Conservation (phyloP, 441 rosid genomes). For the Mallotus japonicus region DNA sequence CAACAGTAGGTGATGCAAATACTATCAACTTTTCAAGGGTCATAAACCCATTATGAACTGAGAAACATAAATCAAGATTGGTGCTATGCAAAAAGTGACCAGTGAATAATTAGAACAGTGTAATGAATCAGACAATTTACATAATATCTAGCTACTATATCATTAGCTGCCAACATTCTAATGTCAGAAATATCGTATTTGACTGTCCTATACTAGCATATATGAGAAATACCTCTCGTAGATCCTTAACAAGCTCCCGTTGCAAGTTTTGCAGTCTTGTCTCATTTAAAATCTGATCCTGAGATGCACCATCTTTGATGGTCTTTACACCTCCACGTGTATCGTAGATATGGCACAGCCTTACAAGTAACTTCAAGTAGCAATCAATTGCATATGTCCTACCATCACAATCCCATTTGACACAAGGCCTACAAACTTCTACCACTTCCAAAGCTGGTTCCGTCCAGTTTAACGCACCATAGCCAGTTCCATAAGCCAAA, state of each 20-base stretch:
- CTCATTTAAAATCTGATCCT: conserved; percentile 94
- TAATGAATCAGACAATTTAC: not conserved
- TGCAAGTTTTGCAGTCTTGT: conserved; percentile 95
- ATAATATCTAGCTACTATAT: conserved; percentile 7
- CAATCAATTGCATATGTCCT: conserved; percentile 97
- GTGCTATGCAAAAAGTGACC: not conserved
- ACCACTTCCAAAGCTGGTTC: conserved; percentile 98
- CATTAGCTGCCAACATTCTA: not conserved
- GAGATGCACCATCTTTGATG: conserved; percentile 98
- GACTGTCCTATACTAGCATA: conserved; percentile 19
- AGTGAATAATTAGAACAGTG: not conserved
- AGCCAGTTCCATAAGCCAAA: conserved; percentile 98
- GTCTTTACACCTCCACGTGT: conserved; percentile 98
- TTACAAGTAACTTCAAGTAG: conserved; percentile 90
- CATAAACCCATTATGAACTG: not conserved
- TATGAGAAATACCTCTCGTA: conserved; percentile 64
- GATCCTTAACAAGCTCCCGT: conserved; percentile 86
- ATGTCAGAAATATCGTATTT: conserved; percentile 15
- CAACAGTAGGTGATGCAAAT: not conserved
- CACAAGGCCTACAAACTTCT: conserved; percentile 97
- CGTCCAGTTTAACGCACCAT: conserved; percentile 98
- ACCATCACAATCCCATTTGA: conserved; percentile 98
- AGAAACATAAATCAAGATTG: conserved; percentile 8
- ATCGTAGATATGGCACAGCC: conserved; percentile 95
- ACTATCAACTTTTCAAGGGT: not conserved